Base-by-base conservation (phyloP, 345 rosid genomes). In the Kernera saxatilis region DNA sequence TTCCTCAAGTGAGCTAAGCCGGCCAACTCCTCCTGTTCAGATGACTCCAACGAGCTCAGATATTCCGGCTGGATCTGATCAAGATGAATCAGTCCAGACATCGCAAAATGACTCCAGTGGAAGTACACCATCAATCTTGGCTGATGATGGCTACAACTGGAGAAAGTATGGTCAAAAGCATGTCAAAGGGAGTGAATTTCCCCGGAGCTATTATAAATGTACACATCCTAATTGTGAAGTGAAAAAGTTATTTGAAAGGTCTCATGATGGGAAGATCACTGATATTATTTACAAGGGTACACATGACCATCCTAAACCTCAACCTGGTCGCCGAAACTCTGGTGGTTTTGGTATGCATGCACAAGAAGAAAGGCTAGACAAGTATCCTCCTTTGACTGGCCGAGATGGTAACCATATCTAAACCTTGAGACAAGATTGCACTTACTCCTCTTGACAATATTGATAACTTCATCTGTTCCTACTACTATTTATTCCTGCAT, bases 71-170 rank as follows among this genome's bases (percentile, higher is more conserved):
- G 96, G 87, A 72, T 78, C 81, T 80, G 97, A 91, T 69, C 66
- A 78, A 56, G 94, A 89, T 57, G 94, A 85, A 57, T 62, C 71
- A 67, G 79, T 83, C 76, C 91, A 76, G 75, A 75, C 84, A 23
- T 74, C 81, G 23, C 87, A 89, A 41, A 64, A 80, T 77, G 98
- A 91, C 67, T 82, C 81, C 26, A 83, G 78, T 83, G 93, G 83
- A 76, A 81, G 77, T 73, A 81, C 80, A 4, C 43, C 77, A 26
- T 67, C 86, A 2, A 63, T 78, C 55, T 27, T 84, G 57, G 82
- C 96, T 21, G 92, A 89, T 70, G 99, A 94, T 84, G 99, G 99
- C 74, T 94, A 89, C 79, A 89, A 89, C 84, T 94, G 99, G 98
- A 82, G 99, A 67, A 94, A 94, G 73, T 94, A 94, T 82, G 99